Evolutionary conservation across 352 stramenopile genomes (phyloP).

Genomic region (Phytophthora hybrid): DNA sequence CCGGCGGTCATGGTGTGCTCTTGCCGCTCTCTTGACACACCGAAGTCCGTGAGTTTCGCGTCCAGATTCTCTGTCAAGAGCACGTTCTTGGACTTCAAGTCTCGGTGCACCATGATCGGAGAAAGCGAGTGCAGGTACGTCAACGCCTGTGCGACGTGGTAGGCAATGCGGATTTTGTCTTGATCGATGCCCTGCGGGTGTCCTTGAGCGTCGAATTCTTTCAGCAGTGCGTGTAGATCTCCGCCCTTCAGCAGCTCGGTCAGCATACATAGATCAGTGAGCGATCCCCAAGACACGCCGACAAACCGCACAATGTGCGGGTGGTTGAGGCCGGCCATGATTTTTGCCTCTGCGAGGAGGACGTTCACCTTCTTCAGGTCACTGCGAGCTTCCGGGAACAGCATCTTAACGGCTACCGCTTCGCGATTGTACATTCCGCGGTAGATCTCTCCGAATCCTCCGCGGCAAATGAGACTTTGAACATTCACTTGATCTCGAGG

Average conservation of each 20-base stretch:
- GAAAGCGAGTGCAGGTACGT: conserved; percentile 23
- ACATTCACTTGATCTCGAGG: conserved; percentile 16
- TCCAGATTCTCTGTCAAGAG: conserved; percentile 34
- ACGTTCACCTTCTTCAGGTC: conserved; percentile 47
- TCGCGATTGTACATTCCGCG: conserved; percentile 47
- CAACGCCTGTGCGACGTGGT: conserved; percentile 43
- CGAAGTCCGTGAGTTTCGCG: conserved; percentile 57
- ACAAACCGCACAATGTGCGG: conserved; percentile 60
- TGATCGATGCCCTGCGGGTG: conserved; percentile 28
- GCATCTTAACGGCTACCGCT: conserved; percentile 55
- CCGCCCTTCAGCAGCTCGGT: conserved; percentile 51
- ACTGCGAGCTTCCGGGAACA: conserved; percentile 23
- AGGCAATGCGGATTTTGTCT: conserved; percentile 40
- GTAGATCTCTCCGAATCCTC: conserved; percentile 53
- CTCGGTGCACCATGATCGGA: conserved; percentile 40
- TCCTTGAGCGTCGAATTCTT: conserved; percentile 15
- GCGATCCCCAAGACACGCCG: conserved; percentile 49
- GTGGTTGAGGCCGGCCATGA: conserved; percentile 56
- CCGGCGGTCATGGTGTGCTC: conserved; percentile 43
- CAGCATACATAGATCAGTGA: conserved; percentile 42
- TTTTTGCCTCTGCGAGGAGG: conserved; percentile 49
- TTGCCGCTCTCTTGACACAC: conserved; percentile 30
- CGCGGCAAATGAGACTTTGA: conserved; percentile 17
- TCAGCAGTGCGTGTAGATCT: conserved; percentile 40
- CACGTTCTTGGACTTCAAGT: conserved; percentile 60